Percentiles rank a stretch among this genome's conserved stretches.
Evolutionary conservation across 495 filamentous ascomycete genomes (phyloP).

Genomic region (Penicillium tannophilum): DNA sequence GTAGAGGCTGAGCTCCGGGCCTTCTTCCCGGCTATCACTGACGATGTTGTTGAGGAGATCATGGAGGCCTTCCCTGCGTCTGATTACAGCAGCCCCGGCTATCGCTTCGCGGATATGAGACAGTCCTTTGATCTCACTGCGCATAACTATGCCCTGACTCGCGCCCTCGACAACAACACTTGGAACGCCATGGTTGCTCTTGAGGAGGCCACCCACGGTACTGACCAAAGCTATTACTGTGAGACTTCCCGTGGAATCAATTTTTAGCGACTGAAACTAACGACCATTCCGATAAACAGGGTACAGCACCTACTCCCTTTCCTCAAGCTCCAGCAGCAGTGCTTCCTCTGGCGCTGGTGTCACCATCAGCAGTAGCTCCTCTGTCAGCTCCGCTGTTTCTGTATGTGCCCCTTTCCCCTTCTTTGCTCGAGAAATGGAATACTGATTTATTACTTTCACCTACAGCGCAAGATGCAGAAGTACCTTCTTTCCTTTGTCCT

Average conservation of each 20-base stretch:
- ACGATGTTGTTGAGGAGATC: constrained; percentile 29
- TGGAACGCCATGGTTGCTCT: constrained; percentile 36
- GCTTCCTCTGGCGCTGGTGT: no score
- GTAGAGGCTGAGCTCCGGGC: constrained; percentile 28
- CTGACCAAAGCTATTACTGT: constrained; percentile 38
- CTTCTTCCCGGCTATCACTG: constrained; percentile 38
- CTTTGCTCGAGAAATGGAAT: background rate
- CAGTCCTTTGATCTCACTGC: constrained; percentile 38
- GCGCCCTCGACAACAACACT: constrained; percentile 34
- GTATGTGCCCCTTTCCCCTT: constrained; percentile 1
- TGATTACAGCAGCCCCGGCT: constrained; percentile 34
- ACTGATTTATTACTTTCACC: background rate
- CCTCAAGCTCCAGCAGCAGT: no score
- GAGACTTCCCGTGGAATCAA: no score
- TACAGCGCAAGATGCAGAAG: constrained; percentile 29
- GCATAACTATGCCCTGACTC: constrained; percentile 33
- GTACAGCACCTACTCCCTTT: constrained; percentile 31
- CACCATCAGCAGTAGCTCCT: no score
- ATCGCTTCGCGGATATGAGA: constrained; percentile 37
- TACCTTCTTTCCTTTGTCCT: constrained; percentile 38
- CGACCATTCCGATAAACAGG: no score
- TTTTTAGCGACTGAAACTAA: no score
- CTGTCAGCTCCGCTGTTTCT: no score
- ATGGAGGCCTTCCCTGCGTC: constrained; percentile 32
- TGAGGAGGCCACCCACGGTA: constrained; percentile 33